Conservation (phyloP, 2,329 filamentous ascomycete genomes). For the Scedosporium apiospermum region DNA sequence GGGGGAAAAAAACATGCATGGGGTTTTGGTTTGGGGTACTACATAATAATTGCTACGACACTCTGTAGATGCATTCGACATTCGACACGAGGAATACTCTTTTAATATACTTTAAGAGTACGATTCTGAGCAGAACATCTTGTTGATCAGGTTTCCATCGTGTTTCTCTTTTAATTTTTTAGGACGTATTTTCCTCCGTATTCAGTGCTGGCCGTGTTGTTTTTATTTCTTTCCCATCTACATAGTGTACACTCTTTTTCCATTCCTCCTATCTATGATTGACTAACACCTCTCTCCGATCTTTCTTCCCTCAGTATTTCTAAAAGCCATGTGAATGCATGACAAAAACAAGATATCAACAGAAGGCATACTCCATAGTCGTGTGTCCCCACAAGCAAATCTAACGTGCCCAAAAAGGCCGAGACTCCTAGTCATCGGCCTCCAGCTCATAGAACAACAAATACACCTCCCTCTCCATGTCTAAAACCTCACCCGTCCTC, state of each 20-base stretch:
- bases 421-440: constrained; percentile 1
- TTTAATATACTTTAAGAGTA: background rate
- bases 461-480: constrained; percentile 94
- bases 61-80: background rate
- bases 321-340: background rate
- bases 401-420: background rate
- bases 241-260: constrained; percentile 1
- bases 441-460: constrained; percentile 92
- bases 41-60: background rate
- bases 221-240: background rate
- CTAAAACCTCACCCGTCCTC: constrained; percentile 81
- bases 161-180: background rate
- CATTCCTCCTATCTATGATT: background rate
- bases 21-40: background rate
- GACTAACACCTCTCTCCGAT: background rate
- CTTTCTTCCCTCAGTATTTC: background rate
- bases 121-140: background rate
- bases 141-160: background rate
- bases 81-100: background rate
- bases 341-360: background rate
- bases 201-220: too few relatives aligned
- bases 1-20: background rate
- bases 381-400: too few relatives aligned
- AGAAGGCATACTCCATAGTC: background rate
- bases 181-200: background rate